Base-by-base conservation (phyloP, 2,329 filamentous ascomycete genomes). In the Colletotrichum tamarilloi region DNA sequence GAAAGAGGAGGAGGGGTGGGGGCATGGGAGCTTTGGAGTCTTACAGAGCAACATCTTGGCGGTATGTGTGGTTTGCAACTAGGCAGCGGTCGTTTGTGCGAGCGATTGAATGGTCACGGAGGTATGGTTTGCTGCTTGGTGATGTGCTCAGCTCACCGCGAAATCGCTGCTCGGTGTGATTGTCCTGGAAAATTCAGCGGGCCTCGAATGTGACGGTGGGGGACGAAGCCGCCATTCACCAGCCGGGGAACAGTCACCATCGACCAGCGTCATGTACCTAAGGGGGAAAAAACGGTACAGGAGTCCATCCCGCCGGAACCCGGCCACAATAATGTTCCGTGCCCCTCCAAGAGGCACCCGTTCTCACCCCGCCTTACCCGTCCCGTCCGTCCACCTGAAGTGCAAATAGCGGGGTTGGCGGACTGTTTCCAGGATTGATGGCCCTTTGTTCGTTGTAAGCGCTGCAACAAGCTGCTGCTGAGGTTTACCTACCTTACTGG, bases 11-110 rank as follows among this genome's bases (percentile, higher is more conserved):
- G 46, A 64, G 64, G 57, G 53, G 69, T 46, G 24, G 57, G 30
- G 19, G 22, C 1, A 49, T 11, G 42, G 19, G 64, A 35, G 62
- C 26, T 26, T 16, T 28, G 59, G 26, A 26, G 62, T 14, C 82
- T 78, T 87, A 93, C 92, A 93, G 82, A 93, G 90, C 76, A 93
- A 82, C 92, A 93, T 93, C 71, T 77, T 83, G 80, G 73, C 68
- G 73, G 67, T 28, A 70, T 2, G 26, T 30, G 11, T 26, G 60
- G 12, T 32, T 22, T 42, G 60, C 3, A 12, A 19, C 19, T 4
- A 16, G 16, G 42, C 24, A 26, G 24, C 24, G 12, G 6, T 46
- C 14, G 26, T 49, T 49, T 7, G 19, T 49, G 60, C 28, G 26
- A 32, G 11, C 5, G n/a, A 22, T 32, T 28, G 28, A 19, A 28